Base-by-base conservation (phyloP, 2,329 filamentous ascomycete species). In the Epicoccum sorghinum region DNA sequence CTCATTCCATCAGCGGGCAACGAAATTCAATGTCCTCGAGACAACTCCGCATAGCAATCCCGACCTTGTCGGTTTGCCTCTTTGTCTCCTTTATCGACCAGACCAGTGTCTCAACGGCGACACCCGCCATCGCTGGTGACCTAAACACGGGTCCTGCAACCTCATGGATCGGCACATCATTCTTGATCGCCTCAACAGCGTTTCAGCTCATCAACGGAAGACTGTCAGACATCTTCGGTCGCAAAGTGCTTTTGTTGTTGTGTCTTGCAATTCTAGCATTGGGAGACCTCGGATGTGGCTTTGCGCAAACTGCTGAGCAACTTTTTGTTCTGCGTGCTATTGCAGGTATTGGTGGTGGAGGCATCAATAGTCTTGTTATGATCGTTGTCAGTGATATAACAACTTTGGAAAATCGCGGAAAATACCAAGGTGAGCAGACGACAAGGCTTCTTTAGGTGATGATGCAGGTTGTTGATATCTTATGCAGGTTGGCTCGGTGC, bases 31-130 rank as follows among this genome's bases (percentile, higher is more conserved):
- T 87, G 8, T 81, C 83, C 0, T 77, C 77, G 27, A 72, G 70
- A 7, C 77, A 84, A 59, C 73, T 83, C 4, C 57, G 83, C 14
- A 64, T 79, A 43, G 82, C 85, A 38, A 85, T 86, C 55, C 70
- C 71, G 5, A 79, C 80, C 2, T 74, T 87, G 8, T 78, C 83
- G 2, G 72, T 82, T 10, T 80, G 81, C 0, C 71, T 86, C 4
- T 70, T 86, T 10, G 81, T 86, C 27, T 79, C 77, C 9, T 84
- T 82, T 56, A 79, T 83, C 52, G 83, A 86, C 62, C 82, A 85
- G 59, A 85, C 84, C 66, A 80, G 80, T 36, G 47, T 50, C 13
- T 50, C 47, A 7, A 50, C 47, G 1, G 77, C 76, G 0, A 57
- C 78, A 9, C 77, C 77, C 0, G 73, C 72, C 4, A 79, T 79